A percentile compares a stretch with the other conserved stretches of the same genome.
Evolutionary conservation across 352 stramenopile species (phyloP).

Genomic region (Aphanomyces astaci): DNA sequence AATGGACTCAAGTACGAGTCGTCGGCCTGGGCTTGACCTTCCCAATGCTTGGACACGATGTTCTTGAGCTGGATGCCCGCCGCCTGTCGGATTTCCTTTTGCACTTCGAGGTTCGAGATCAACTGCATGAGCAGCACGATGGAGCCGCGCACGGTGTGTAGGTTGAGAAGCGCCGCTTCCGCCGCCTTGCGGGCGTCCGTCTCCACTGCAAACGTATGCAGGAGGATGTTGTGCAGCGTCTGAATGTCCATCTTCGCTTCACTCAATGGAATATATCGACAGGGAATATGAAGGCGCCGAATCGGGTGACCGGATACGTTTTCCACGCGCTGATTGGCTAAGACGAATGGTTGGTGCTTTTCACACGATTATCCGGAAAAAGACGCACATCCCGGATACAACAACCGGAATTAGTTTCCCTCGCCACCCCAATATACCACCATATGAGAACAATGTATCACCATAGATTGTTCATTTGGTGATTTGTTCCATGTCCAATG

Average conservation of each 20-base stretch:
- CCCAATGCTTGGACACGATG: constrained; percentile 92
- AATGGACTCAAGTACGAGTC: constrained; percentile 64
- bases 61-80: constrained; percentile 95
- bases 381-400: too few relatives aligned
- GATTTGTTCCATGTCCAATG: too few relatives aligned
- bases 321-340: background rate
- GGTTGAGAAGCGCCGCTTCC: constrained; percentile 59
- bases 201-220: constrained; percentile 81
- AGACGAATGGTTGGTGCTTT: constrained; percentile 16
- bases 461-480: too few relatives aligned
- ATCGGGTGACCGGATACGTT: constrained; percentile 15
- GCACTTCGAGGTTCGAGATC: constrained; percentile 56
- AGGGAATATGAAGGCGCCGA: too few relatives aligned
- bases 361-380: background rate
- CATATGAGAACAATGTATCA: too few relatives aligned
- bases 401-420: too few relatives aligned
- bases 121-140: constrained; percentile 79
- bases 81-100: constrained; percentile 85
- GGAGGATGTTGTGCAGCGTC: constrained; percentile 82
- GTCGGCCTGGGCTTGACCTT: constrained; percentile 62
- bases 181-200: constrained; percentile 60
- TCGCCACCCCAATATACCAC: too few relatives aligned
- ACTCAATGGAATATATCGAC: background rate
- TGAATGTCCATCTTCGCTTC: constrained; percentile 75
- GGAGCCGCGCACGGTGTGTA: constrained; percentile 65